Percentiles rank a stretch among this genome's conserved stretches.
Conservation (phyloP, 1,139 yeast species). For the Lodderomyces jiufengensis region DNA sequence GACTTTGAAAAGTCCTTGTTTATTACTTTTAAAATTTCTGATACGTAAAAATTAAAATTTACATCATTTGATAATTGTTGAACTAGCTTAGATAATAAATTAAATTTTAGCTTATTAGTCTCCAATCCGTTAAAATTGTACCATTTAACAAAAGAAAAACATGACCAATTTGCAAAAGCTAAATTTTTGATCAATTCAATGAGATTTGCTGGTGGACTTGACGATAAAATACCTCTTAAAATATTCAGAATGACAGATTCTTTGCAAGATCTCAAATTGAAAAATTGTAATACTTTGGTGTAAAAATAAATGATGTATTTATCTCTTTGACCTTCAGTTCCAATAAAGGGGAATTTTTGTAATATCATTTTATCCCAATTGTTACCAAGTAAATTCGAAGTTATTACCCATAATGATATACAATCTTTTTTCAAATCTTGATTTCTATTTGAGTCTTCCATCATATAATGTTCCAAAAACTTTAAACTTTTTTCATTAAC, state of each 20-base stretch:
- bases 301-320: constrained; percentile 31
- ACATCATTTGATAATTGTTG: not conserved
- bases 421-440: constrained; percentile 21
- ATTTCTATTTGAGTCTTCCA: too few species aligned
- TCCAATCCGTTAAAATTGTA: not conserved
- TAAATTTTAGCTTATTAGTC: not conserved
- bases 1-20: too few species aligned
- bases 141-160: not conserved
- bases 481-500: too few species aligned
- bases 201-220: constrained; percentile 25
- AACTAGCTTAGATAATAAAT: not conserved
- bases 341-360: constrained; percentile 41
- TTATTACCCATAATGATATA: constrained; percentile 29
- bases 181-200: constrained; percentile 9
- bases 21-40: too few species aligned
- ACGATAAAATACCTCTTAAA: constrained; percentile 24
- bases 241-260: constrained; percentile 16
- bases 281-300: constrained; percentile 22
- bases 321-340: constrained; percentile 37
- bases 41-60: too few species aligned
- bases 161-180: not conserved
- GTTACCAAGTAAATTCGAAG: constrained; percentile 17
- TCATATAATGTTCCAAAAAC: too few species aligned
- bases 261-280: constrained; percentile 14
- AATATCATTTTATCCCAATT: constrained; percentile 39